phyloP scores from a whole-genome alignment of 164 flowering plant species.

The Magnolia officinalis region DNA sequence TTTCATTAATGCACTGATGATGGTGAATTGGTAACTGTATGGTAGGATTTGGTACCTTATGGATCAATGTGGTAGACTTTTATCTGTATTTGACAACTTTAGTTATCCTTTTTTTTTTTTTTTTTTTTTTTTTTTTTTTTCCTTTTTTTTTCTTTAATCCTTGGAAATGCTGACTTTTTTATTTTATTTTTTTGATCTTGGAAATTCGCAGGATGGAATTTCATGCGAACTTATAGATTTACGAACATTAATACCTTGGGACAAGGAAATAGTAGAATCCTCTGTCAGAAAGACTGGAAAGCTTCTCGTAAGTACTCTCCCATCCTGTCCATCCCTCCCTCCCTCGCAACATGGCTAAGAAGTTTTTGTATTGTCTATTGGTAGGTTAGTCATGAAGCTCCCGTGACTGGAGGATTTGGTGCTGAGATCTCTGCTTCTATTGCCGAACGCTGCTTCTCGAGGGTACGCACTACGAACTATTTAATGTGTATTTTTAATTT shows the following conservation, averaged over 20 bases:
- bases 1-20: too few relatives aligned
- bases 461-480: constrained; percentile 38
- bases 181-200: constrained; percentile 2
- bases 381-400: constrained; percentile 99
- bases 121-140: not conserved
- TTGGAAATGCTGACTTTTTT: not conserved
- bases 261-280: constrained; percentile 89
- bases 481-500: too few relatives aligned
- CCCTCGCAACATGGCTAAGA: constrained; percentile 1
- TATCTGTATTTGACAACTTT: not conserved
- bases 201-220: constrained; percentile 72
- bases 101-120: not conserved
- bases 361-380: constrained; percentile 8
- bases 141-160: not conserved
- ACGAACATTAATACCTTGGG: constrained; percentile 91
- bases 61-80: not conserved
- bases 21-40: too few relatives aligned
- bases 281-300: constrained; percentile 93
- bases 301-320: constrained; percentile 65
- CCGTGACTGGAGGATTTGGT: constrained; percentile 96
- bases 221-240: constrained; percentile 93
- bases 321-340: not conserved
- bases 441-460: constrained; percentile 82
- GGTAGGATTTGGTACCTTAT: too few relatives aligned
- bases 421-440: constrained; percentile 95